Percentiles rank a stretch among this genome's conserved stretches.
These are phyloP conservation scores for Chlorella sp. DNA, from an alignment of 139 green algal genomes.

Conservation along the genomic window DNA sequence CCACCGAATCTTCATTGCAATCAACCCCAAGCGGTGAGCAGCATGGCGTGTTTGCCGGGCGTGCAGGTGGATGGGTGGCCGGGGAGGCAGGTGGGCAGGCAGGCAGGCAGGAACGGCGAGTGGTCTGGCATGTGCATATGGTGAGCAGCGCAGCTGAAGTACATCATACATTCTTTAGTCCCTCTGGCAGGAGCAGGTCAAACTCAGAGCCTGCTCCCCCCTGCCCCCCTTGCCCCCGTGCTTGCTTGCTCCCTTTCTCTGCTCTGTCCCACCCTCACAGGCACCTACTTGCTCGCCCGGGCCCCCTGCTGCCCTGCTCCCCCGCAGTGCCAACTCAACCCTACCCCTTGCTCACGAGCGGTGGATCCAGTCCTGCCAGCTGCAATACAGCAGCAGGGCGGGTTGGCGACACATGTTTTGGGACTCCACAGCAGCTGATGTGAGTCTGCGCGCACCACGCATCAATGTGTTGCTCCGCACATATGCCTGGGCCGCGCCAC, in stretches of 20 bases:
- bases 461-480: no score
- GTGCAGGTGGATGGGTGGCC: no score
- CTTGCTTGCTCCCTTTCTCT: not conserved
- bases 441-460: not conserved
- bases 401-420: not conserved
- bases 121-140: no score
- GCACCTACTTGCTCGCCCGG: not conserved
- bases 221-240: not conserved
- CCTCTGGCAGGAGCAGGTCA: no score
- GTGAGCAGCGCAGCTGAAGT: no score
- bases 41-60: not conserved
- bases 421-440: not conserved
- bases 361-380: not conserved
- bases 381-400: not conserved
- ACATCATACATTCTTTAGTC: no score
- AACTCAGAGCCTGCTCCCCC: not conserved
- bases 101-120: no score
- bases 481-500: no score
- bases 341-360: not conserved
- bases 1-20: constrained; percentile 1
- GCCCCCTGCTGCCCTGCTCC: not conserved
- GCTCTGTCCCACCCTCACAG: not conserved
- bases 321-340: constrained; percentile 1
- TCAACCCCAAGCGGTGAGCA: not conserved
- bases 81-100: no score